Conservation (phyloP, 179 eudicot genomes). For the Beta lomatogona region DNA sequence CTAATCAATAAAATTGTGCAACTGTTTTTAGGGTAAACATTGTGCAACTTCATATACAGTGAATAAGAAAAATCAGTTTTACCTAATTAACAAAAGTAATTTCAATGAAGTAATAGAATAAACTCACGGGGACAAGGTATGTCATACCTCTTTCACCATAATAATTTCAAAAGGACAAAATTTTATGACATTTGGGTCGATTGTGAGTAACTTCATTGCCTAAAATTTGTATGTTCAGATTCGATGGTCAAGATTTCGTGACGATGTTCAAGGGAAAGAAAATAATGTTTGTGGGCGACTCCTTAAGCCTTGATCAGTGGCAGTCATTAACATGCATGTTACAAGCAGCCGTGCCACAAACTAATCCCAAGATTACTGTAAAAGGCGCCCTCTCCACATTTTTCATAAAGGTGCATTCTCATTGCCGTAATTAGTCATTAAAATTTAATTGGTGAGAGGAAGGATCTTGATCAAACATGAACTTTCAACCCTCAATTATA, state of each 20-base stretch:
- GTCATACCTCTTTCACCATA: neutral
- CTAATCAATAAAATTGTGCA: too few species aligned
- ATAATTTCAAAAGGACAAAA: neutral
- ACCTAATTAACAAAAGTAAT: too few species aligned
- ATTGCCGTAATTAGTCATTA: neutral
- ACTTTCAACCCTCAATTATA: too few species aligned
- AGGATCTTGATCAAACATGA: too few species aligned
- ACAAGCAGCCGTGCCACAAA: slow-evolving; percentile 45
- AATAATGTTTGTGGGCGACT: slow-evolving; percentile 82
- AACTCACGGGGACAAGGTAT: too few species aligned
- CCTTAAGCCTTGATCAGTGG: slow-evolving; percentile 65
- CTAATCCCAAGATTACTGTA: slow-evolving; percentile 32
- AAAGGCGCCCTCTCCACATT: slow-evolving; percentile 35
- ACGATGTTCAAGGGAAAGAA: slow-evolving; percentile 52
- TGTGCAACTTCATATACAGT: too few species aligned
- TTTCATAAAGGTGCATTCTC: slow-evolving; percentile 34
- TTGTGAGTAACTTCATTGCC: neutral
- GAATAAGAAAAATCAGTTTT: too few species aligned
- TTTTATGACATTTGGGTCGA: neutral
- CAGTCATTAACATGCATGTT: slow-evolving; percentile 74
- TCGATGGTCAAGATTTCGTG: slow-evolving; percentile 54
- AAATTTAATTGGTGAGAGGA: too few species aligned
- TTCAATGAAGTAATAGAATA: too few species aligned
- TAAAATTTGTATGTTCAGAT: slow-evolving; percentile 34
- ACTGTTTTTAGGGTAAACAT: too few species aligned